A percentile compares a stretch with the other conserved stretches of the same genome.
Evolutionary conservation across 768 basidiomycete species (phyloP).

Genomic region (Dentipellis sp.): DNA sequence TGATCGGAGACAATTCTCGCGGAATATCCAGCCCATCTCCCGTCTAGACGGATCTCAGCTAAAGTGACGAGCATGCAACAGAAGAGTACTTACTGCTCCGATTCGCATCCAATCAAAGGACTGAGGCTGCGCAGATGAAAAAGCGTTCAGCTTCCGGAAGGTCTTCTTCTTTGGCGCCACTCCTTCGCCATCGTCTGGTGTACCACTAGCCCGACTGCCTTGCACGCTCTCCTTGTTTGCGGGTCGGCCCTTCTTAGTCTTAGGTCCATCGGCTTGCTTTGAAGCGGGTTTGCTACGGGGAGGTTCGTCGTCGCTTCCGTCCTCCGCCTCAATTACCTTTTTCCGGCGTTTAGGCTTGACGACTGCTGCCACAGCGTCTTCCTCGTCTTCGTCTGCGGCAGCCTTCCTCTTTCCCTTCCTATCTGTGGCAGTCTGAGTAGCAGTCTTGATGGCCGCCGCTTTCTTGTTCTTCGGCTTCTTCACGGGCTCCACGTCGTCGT

Average conservation of each 20-base stretch:
- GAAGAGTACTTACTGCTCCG: constrained; percentile 4
- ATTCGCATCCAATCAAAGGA: constrained; percentile 12
- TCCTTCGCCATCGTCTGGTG: constrained; percentile 1
- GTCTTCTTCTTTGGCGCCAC: constrained; percentile 13
- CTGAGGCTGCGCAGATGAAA: constrained; percentile 3
- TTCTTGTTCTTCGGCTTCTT: constrained; percentile 13
- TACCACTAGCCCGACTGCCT: neutral
- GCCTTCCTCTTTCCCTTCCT: constrained; percentile 33
- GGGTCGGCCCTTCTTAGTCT: neutral
- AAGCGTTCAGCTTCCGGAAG: constrained; percentile 11
- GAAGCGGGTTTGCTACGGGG: neutral
- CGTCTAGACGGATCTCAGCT: constrained; percentile 3
- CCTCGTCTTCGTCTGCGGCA: constrained; percentile 14
- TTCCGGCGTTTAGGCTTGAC: constrained; percentile 3
- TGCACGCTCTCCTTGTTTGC: neutral
- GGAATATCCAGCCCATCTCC: constrained; percentile 11
- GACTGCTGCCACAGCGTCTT: neutral
- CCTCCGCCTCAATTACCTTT: neutral
- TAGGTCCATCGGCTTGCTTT: neutral
- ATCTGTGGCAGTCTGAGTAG: constrained; percentile 1
- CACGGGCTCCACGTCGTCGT: neutral
- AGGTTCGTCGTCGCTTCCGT: neutral
- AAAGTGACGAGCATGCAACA: neutral
- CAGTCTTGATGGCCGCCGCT: neutral
- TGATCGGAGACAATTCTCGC: constrained; percentile 11